Evolutionary conservation across 1,139 yeast species (phyloP).

Genomic region (Candida tetrigidarum): DNA sequence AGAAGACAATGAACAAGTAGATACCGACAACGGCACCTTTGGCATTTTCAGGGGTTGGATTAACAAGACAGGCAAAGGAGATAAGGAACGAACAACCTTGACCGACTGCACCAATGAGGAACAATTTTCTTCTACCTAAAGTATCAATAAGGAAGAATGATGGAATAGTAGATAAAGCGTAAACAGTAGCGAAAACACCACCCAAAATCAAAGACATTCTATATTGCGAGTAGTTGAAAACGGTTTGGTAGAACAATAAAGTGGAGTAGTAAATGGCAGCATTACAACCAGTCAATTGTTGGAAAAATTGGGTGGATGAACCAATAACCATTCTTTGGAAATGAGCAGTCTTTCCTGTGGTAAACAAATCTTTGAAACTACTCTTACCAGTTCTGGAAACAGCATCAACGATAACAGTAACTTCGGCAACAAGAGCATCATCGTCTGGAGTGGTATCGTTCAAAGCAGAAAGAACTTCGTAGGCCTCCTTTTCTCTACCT

Average conservation of each 20-base stretch:
- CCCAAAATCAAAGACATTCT: slow-evolving; percentile 61
- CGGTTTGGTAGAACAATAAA: slow-evolving; percentile 60
- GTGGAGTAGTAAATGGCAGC: slow-evolving; percentile 73
- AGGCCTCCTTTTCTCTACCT: slow-evolving; percentile 55
- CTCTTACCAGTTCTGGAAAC: slow-evolving; percentile 44
- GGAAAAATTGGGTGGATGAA: slow-evolving; percentile 60
- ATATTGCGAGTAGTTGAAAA: slow-evolving; percentile 43
- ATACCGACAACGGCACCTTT: slow-evolving; percentile 58
- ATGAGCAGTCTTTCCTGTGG: slow-evolving; percentile 62
- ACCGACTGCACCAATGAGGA: slow-evolving; percentile 54
- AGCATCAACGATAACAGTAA: slow-evolving; percentile 44
- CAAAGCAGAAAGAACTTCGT: slow-evolving; percentile 42
- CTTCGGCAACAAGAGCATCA: slow-evolving; percentile 50
- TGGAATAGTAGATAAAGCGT: slow-evolving; percentile 64
- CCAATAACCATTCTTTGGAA: slow-evolving; percentile 63
- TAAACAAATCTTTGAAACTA: slow-evolving; percentile 53
- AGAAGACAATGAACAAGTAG: slow-evolving; percentile 56
- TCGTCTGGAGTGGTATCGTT: slow-evolving; percentile 42
- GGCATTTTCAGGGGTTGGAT: slow-evolving; percentile 35
- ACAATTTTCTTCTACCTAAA: slow-evolving; percentile 67
- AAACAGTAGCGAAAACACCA: slow-evolving; percentile 66
- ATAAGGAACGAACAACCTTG: slow-evolving; percentile 46
- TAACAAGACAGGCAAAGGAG: slow-evolving; percentile 47
- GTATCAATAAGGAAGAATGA: slow-evolving; percentile 67
- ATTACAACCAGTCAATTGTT: slow-evolving; percentile 67